Evolutionary conservation across 116 monocot genomes (phyloP), one percentile per base, ranked within the genome.

Genomic region (Zostera marina): DNA sequence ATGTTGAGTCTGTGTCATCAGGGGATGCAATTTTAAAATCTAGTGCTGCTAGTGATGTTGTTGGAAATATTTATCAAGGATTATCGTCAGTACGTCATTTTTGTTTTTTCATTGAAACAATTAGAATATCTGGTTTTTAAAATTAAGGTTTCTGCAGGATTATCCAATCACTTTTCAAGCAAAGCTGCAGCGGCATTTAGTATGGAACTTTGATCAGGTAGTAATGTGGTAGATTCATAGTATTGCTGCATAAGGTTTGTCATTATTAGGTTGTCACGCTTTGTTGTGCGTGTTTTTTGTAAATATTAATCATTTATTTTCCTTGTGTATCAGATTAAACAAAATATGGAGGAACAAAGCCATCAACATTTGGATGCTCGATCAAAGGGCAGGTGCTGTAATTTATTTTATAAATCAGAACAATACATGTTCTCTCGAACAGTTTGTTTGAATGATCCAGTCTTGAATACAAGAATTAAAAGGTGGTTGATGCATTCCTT

Each of bases 1-100:
- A 89, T 76, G 94, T 94, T 55, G 85, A 96, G 75, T 89, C 96
- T 43, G 89, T 80, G 89, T n/a, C 89, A 24, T 88, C 96, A 22
- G 79, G 89, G 65, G 82, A 96, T 85, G 77, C 85, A 47, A 80
- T 96, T 59, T 57, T 96, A 63, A 96, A 96, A 71, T 75, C 96
- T 71, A 88, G 75, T 70, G 96, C 88, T 65, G 96, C 96, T 22
- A 73, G 80, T 22, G 89, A 96, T 76, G 96, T 80, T 26, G 74
- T 96, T 51, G 96, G 89, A 65, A 96, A 85, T 58, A 72, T 85
- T 64, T 96, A 96, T 61, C 75, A 70, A 54, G 81, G 85, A 38
- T 74, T 82, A 46, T 41, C 60, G 45, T 88, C 88, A 75, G 49
- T 84, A 24, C 13, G 7, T 17, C 22, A 11, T 61, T 7, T 15